Base-by-base conservation (phyloP, 306 rosid genomes). In the Castanea mollissima region DNA sequence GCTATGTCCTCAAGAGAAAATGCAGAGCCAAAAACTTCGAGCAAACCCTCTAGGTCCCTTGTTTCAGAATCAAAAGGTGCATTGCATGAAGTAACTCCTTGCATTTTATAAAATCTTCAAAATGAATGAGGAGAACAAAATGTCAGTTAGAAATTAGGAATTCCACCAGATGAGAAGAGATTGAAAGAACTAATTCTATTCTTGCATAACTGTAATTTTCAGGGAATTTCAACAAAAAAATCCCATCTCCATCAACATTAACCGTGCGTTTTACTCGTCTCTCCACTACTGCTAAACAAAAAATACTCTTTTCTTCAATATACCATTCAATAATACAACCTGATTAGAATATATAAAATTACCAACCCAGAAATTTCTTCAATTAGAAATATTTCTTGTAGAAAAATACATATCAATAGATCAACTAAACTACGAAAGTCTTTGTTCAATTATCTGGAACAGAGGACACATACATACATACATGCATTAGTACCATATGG, bases 1-100 rank as follows among this genome's bases (percentile, higher is more conserved):
- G 84, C 84, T 57, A 86, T 86, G 82, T 86, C 89, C 60, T 79
- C 73, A 14, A 82, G 75, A 54, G 80, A 38, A 77, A 62, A 80
- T 64, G 52, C 46, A 49, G 83, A 79, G 77, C 80, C 79, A 77
- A 86, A 82, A 19, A 60, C 71, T 54, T 76, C 80, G 46, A 86
- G 78, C 78, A 86, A 77, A 34, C 20, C 34, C 46, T 38, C 20
- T 58, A 86, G 62, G 78, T 79, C 77, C 60, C 78, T 73, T 35
- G 46, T 58, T 68, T 82, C 78, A 60, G 4, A 44, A 67, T 73
- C 78, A 80, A 41, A 35, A 65, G 46, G 11, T 34, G 77, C 32
- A 72, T 6, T 12, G 31, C 15, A 49, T 71, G 63, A 72, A 56
- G 63, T 60, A 79, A 35, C 57, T 31, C 76, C 46, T 29, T 74